A percentile compares a stretch with the other conserved stretches of the same genome.
Evolutionary conservation across 202 grass and related monocot species (phyloP).

Genomic region (Cymbopogon flexuosus): DNA sequence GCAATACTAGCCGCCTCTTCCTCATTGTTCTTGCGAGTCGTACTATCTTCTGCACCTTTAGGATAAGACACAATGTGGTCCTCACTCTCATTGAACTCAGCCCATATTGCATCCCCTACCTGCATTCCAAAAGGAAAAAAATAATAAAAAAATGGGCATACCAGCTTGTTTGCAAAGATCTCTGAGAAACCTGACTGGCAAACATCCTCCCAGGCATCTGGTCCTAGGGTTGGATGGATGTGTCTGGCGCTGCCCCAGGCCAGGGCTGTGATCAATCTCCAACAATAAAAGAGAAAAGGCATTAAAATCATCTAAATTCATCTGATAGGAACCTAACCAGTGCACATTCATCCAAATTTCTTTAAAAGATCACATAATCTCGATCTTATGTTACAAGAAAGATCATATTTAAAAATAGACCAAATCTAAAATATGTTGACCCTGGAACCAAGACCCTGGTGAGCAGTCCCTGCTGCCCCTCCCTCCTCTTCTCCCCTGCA

Average conservation of each 20-base stretch:
- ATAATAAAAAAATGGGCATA: background rate
- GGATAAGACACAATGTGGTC: slow-evolving; percentile 67
- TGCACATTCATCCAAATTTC: slow-evolving; percentile 11
- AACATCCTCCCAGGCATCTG: background rate
- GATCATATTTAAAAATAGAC: background rate
- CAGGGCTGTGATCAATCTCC: background rate
- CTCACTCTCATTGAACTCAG: slow-evolving; percentile 58
- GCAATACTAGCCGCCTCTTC: slow-evolving; percentile 28
- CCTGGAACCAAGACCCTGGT: no score
- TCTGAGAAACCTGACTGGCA: background rate
- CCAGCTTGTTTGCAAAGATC: background rate
- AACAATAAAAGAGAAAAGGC: background rate
- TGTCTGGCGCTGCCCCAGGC: background rate
- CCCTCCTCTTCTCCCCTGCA: no score
- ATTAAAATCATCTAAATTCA: background rate
- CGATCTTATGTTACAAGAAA: background rate
- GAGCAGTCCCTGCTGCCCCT: no score
- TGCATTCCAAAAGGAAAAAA: slow-evolving; percentile 37
- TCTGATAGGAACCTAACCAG: background rate
- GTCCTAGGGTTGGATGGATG: background rate
- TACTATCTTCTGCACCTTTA: slow-evolving; percentile 46
- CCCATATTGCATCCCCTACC: slow-evolving; percentile 71
- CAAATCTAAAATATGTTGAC: background rate
- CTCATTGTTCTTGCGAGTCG: slow-evolving; percentile 46
- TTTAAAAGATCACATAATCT: background rate